Base-by-base conservation (phyloP, 192 early-diverging fungal species). In the Coemansia sp. region DNA sequence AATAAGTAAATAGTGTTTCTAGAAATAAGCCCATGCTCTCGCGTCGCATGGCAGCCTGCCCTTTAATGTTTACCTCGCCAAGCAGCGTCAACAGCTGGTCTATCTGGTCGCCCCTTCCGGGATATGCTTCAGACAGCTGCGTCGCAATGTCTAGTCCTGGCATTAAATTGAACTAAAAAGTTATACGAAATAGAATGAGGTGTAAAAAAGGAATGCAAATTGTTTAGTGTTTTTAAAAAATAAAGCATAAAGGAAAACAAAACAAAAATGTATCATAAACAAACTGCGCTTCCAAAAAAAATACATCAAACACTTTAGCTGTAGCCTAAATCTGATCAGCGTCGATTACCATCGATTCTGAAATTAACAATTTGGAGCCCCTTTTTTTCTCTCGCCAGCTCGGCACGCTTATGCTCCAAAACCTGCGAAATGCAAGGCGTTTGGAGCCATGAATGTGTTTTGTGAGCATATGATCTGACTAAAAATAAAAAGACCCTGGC, bases 111-210 rank as follows among this genome's bases (percentile, higher is more conserved):
- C 59, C 55, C 28, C 80, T 71, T 5, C 80, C 80, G 4, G 75
- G 74, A 36, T 66, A 77, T 49, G 52, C 34, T 28, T 84, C 2
- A 82, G 80, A 18, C 89, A 96, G 69, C 88, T 89, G 8, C 90
- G 85, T 69, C 74, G 31, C 20, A 12, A 69, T 7, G 12, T 61
- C 42, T 54, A 54, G 12, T 22, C 7, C 18, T 5, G 20, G 16
- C 51, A 54, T 54, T 54, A 5, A 25, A 25, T 22, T 54, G 8
- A 51, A 51, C 7, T 51, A 16, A n/a, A 51, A 51, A 16, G 5
- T 51, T 51, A 29, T 29, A 56, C 17, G 28, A 55, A 55, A 30
- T 14, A 55, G 22, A 25, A 25, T 25, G 22, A 25, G 22, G 22
- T 25, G 22, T 25, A 25, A 25, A 25, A 25, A 25, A 25, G 22